Evolutionary conservation across 2,329 filamentous ascomycete genomes (phyloP), one percentile per base, ranked within the genome.

Genomic region (Stagonosporopsis vannaccii): DNA sequence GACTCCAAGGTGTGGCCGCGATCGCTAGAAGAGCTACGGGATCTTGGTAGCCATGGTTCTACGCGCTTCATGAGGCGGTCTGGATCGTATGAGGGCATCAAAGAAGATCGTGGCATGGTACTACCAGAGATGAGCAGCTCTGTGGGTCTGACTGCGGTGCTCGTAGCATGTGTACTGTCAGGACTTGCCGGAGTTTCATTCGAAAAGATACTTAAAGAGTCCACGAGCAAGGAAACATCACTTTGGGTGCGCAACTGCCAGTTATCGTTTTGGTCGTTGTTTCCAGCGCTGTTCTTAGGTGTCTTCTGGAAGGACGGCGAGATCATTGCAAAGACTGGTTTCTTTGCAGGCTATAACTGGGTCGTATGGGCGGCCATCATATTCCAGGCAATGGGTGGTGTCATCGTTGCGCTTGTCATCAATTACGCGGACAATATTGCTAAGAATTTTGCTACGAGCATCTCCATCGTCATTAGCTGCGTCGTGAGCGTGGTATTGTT

Each of bases 171-270:
- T 47, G 80, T 88, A 9, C 84, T 95, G 7, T 97, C 93, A 1
- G 92, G 92, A 2, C 79, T 97, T 44, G 94, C 92, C 0, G 90
- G 92, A 0, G 91, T 94, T 1, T 92, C 91, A 68, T 93, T 94
- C 63, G 91, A 98, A 75, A 97, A 96, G 77, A 87, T 97, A 3
- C 81, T 98, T 51, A 97, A 96, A 75, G 90, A 97, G 63, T 90
- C 90, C n/a, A 83, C 85, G 0, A 61, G 84, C 2, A 84, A 87
- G 43, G 88, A 87, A 11, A 88, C 88, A 6, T 94, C 91, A 0
- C 83, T 98, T 13, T 99, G 95, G 95, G 88, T 95, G 39, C 88
- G 95, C 59, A 99, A 98, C 73, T 90, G 97, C 42, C 95, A 99
- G 75, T 81, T 99, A 22, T 93, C 92, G 0, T 91, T 97, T 71